Conservation (phyloP, 2,329 filamentous ascomycete genomes). For the Thielaviopsis punctulata region DNA sequence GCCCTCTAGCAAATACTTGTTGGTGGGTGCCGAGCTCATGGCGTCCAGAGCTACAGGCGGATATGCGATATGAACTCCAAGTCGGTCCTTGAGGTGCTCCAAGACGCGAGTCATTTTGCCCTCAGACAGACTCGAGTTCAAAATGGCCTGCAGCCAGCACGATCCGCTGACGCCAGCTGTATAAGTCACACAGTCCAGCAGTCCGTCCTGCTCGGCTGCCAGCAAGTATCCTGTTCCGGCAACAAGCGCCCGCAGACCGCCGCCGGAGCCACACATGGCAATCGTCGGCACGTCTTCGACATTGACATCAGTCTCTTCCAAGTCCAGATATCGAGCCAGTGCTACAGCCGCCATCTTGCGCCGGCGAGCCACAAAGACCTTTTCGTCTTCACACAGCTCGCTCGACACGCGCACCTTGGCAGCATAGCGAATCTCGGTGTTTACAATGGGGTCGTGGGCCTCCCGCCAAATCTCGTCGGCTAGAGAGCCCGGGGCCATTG, state of each 20-base stretch:
- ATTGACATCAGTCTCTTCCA: conserved; percentile 68
- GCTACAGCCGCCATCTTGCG: conserved; percentile 52
- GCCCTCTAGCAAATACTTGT: conserved; percentile 75
- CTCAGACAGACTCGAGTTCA: conserved; percentile 60
- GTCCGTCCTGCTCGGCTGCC: conserved; percentile 65
- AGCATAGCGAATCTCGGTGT: conserved; percentile 74
- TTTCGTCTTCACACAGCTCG: conserved; percentile 70
- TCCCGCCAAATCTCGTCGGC: conserved; percentile 90
- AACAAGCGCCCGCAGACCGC: conserved; percentile 75
- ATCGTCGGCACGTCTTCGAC: conserved; percentile 87
- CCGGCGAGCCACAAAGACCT: conserved; percentile 52
- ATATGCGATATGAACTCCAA: conserved; percentile 82
- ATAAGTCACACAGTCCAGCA: conserved; percentile 91
- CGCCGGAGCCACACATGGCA: conserved; percentile 86
- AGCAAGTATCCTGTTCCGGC: conserved; percentile 75
- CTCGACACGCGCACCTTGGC: conserved; percentile 68
- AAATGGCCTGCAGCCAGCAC: conserved; percentile 86
- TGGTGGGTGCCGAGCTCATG: conserved; percentile 77
- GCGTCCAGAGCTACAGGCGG: conserved; percentile 69
- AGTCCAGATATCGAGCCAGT: conserved; percentile 63
- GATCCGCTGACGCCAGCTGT: conserved; percentile 90
- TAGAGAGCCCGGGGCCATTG: conserved; percentile 71
- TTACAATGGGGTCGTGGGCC: conserved; percentile 63
- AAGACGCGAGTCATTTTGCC: conserved; percentile 53
- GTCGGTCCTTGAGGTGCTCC: conserved; percentile 69